These are phyloP conservation scores for Sarocladiaceae sp. DNA, from an alignment of 2,329 filamentous ascomycete genomes.

Conservation along the genomic window DNA sequence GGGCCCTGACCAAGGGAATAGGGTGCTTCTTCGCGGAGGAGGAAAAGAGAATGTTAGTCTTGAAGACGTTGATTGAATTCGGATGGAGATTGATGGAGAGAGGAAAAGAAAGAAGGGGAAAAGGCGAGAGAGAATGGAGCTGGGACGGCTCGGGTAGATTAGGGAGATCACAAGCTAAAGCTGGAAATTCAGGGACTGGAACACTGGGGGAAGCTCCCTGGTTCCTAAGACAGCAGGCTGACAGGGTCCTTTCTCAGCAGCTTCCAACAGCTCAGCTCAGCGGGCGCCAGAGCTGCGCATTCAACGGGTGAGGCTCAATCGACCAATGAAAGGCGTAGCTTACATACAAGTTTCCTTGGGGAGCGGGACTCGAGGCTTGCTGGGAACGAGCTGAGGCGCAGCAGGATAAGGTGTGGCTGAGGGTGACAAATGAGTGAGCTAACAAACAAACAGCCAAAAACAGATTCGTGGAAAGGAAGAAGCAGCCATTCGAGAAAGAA, in stretches of 20 bases:
- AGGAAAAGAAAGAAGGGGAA: constrained; percentile 14
- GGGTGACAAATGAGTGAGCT: not conserved
- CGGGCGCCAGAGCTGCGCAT: not conserved
- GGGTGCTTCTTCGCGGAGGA: constrained; percentile 75
- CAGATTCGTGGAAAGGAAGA: too few relatives aligned
- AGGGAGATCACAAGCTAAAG: constrained; percentile 10
- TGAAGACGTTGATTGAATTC: constrained; percentile 8
- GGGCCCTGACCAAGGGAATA: constrained; percentile 98
- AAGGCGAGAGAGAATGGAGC: constrained; percentile 2
- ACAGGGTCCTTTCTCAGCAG: constrained; percentile 3
- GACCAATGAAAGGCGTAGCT: constrained; percentile 2
- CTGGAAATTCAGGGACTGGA: constrained; percentile 1
- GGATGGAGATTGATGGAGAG: constrained; percentile 13
- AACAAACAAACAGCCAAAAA: too few relatives aligned
- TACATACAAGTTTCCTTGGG: constrained; percentile 6
- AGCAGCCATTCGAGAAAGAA: too few relatives aligned
- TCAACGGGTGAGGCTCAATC: constrained; percentile 6
- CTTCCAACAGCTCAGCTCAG: not conserved
- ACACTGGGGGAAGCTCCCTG: not conserved
- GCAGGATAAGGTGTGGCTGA: constrained; percentile 4
- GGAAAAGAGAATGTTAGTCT: constrained; percentile 16
- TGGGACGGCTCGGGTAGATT: constrained; percentile 5
- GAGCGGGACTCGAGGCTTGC: not conserved
- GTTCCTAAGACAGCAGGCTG: not conserved
- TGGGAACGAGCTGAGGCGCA: constrained; percentile 4